Base-by-base conservation (phyloP, 2,329 filamentous ascomycete species). In the Penicillium fuscoglaucum region DNA sequence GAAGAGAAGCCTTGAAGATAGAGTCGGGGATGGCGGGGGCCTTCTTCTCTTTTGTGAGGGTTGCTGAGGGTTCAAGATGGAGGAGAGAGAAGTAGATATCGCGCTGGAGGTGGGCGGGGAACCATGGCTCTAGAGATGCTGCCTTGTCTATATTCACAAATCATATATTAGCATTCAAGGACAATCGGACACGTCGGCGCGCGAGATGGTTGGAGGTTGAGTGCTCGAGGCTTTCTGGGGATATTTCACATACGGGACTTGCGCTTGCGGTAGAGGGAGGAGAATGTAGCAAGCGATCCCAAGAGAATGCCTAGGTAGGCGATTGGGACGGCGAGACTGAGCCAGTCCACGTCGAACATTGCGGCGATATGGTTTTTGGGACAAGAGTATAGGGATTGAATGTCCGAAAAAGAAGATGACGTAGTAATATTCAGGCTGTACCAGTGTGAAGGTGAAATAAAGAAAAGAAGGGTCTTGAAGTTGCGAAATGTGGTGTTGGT, bases 71-170 rank as follows among this genome's bases (percentile, higher is more conserved):
- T 55, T 88, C 84, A 72, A 95, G 83, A 78, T 99, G 92, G 52
- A 97, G 83, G 41, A 99, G 87, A 45, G 92, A 92, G 60, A 96
- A 86, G 82, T 98, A 99, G 72, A 99, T 86, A 77, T 99, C 93
- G 77, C 93, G 90, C 77, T 95, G 90, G 52, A 96, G 82, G 75
- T 99, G 93, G 52, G 89, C 84, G 26, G 89, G 88, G 78, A 99
- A 99, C 93, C 95, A 99, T 67, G 93, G 92, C 66, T 90, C 91
- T 61, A 99, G 87, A 66, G 90, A 91, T 54, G 91, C 89, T 69
- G 90, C 89, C 79, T 91, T 87, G 65, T 82, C 90, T 57, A 67
- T 49, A 15, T 49, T 21, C 8, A 52, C 51, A 52, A 37, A 60
- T 55, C 65, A n/a, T 55, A 55, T 52, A 60, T 66, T 63, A 65